These are phyloP conservation scores for Fallopia convolvulus DNA, from an alignment of 148 eudicot genomes.

Conservation along the genomic window DNA sequence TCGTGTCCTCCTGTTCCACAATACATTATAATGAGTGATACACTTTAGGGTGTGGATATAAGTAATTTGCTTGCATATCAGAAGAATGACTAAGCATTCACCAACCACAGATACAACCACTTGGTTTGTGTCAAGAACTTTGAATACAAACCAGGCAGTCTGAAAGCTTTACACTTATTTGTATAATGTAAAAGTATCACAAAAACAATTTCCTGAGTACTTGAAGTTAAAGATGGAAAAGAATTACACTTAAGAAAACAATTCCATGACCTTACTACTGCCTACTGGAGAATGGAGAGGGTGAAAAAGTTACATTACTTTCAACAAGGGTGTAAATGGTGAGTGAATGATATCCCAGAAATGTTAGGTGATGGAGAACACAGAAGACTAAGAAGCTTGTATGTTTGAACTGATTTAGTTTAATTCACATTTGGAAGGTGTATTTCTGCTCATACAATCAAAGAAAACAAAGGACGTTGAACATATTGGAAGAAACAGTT, in stretches of 20 bases:
- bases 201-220: neutral
- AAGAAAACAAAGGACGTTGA: neutral
- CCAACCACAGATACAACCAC: neutral
- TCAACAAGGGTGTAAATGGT: neutral
- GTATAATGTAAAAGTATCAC: neutral
- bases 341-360: neutral
- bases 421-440: neutral
- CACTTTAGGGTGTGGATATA: neutral
- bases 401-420: neutral
- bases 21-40: neutral
- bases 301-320: neutral
- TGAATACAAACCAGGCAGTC: neutral
- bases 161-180: neutral
- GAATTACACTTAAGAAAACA: neutral
- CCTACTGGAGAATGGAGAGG: neutral
- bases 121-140: neutral
- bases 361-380: neutral
- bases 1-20: conserved; percentile 65
- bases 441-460: neutral
- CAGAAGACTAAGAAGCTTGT: neutral
- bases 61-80: neutral
- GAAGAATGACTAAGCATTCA: neutral
- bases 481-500: neutral
- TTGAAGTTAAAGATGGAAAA: neutral
- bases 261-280: neutral